Base-by-base conservation (phyloP, 108 stramenopile species). In the Cyclostephanos tholiformis region DNA sequence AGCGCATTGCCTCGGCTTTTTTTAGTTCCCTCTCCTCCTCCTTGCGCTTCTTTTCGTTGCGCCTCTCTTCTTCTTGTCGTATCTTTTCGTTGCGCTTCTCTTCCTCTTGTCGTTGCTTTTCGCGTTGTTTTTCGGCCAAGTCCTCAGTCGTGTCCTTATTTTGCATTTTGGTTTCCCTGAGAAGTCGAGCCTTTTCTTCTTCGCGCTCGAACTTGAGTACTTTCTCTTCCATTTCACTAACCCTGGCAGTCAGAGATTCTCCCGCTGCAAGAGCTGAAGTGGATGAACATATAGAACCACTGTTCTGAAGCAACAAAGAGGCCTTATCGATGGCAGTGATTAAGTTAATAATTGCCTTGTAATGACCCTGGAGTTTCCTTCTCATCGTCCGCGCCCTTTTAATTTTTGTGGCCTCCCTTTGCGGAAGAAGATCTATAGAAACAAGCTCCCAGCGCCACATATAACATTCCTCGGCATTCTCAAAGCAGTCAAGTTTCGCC, bases 371-470 rank as follows among this genome's bases (percentile, higher is more conserved):
- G 11, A 93, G 38, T 63, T 90, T 90, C 41, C 76, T 86, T 36
- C 89, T 80, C 22, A 83, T 75, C 4, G 84, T 19, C 53, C 88
- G 82, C 16, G 88, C 89, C 66, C 82, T 89, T 56, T 85, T 86
- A 9, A 86, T 86, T 57, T 80, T 80, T n/a, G 72, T 10, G 13
- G 74, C 46, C 43, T 76, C 63, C 30, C 69, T 72, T 22, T 64
- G 51, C 3, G 82, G 84, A 35, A 93, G 72, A 25, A 93, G 79
- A 11, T 91, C 90, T 25, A 82, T 56, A 8, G 84, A 87, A 17
- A 71, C 80, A 50, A 93, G 49, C 72, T 93, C 92, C 92, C 92
- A 93, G 52, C 92, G 65, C 92, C 92, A 93, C 61, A 89, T 78
- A 35, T 79, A 85, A 56, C 82, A 74, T 11, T 72, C 60, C 1